Evolutionary conservation across 805 yeast species (phyloP).

Genomic region (Kodamaea jinghongensis): DNA sequence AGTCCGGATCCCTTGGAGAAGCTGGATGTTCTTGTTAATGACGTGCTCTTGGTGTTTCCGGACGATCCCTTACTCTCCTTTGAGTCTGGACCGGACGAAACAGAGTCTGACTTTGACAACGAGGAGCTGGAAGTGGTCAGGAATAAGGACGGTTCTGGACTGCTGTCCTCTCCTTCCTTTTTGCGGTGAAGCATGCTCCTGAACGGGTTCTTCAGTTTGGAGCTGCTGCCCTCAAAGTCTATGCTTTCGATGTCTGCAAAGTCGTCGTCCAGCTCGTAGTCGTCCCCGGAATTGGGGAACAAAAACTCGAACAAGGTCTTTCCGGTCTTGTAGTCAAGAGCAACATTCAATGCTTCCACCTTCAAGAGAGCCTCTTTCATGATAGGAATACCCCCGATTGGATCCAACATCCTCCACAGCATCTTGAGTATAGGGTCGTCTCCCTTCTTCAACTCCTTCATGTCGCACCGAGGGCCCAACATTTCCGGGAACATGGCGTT

Average conservation of each 20-base stretch:
- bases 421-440: conserved; percentile 26
- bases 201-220: conserved; percentile 8
- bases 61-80: conserved; percentile 1
- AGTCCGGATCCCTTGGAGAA: not conserved
- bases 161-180: conserved; percentile 3
- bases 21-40: not conserved
- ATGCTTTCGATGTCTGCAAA: not conserved
- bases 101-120: conserved; percentile 2
- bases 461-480: conserved; percentile 48
- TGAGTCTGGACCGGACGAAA: conserved; percentile 2
- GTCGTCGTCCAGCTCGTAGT: conserved; percentile 2
- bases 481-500: conserved; percentile 68
- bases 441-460: conserved; percentile 10
- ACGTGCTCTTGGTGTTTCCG: not conserved
- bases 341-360: conserved; percentile 65
- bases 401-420: conserved; percentile 76
- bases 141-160: conserved; percentile 1
- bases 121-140: conserved; percentile 4
- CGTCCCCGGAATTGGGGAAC: conserved; percentile 53
- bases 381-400: conserved; percentile 90
- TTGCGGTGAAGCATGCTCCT: conserved; percentile 2
- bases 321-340: conserved; percentile 70
- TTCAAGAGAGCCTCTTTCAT: conserved; percentile 60
- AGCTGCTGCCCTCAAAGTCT: not conserved
- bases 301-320: conserved; percentile 60